A percentile compares a stretch with the other conserved stretches of the same genome.
Conservation (phyloP, 2,329 filamentous ascomycete genomes). For the Monilinia vaccinii-corymbosi region DNA sequence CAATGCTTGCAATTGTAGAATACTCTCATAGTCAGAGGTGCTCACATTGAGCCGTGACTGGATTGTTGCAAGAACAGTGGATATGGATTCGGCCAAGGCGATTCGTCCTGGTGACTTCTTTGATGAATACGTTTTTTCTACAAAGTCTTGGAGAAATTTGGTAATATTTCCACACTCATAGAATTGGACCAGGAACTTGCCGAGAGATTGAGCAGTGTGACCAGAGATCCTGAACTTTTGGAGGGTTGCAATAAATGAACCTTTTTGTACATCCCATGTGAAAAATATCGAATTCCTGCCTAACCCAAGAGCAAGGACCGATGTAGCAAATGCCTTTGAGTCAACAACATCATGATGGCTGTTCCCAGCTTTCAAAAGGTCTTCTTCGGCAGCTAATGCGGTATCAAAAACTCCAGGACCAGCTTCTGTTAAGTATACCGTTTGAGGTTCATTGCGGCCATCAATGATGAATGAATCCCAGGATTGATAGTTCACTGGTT, state of each 20-base stretch:
- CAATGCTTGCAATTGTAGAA: slow-evolving; percentile 28
- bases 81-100: slow-evolving; percentile 32
- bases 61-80: slow-evolving; percentile 29
- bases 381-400: slow-evolving; percentile 37
- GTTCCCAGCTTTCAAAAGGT: slow-evolving; percentile 34
- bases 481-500: slow-evolving; percentile 41
- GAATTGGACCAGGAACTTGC: slow-evolving; percentile 34
- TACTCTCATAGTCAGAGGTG: slow-evolving; percentile 21
- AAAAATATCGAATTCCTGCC: slow-evolving; percentile 68
- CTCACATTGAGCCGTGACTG: slow-evolving; percentile 25
- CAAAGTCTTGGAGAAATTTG: slow-evolving; percentile 24
- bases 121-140: slow-evolving; percentile 24
- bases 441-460: slow-evolving; percentile 32
- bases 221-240: slow-evolving; percentile 41
- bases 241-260: slow-evolving; percentile 42
- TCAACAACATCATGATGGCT: slow-evolving; percentile 37
- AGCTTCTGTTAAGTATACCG: slow-evolving; percentile 59
- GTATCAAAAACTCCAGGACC: slow-evolving; percentile 59
- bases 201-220: slow-evolving; percentile 41
- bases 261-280: slow-evolving; percentile 43
- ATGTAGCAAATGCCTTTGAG: slow-evolving; percentile 41
- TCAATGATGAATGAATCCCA: slow-evolving; percentile 58
- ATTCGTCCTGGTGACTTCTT: slow-evolving; percentile 25
- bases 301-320: slow-evolving; percentile 56
- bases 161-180: slow-evolving; percentile 31